Conservation (phyloP, 2,329 filamentous ascomycete genomes). For the Dichotomopilus funicola region DNA sequence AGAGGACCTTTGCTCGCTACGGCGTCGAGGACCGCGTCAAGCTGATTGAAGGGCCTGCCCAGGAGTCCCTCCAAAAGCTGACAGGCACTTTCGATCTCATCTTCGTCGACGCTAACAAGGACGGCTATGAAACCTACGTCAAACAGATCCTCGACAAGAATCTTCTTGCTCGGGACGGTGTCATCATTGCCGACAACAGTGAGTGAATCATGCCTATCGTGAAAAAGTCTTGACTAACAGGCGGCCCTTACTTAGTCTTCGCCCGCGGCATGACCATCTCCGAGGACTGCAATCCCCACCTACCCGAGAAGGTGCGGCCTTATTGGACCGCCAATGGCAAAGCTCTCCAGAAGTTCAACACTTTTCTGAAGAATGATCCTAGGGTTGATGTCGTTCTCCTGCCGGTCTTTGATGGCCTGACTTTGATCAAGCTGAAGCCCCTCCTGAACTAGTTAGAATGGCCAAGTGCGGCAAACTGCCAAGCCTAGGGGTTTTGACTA, state of each 20-base stretch:
- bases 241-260: neutral
- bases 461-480: too few relatives aligned
- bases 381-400: neutral
- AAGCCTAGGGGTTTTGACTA: too few relatives aligned
- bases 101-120: slow-evolving; percentile 1
- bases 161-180: neutral
- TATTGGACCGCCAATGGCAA: neutral
- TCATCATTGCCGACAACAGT: neutral
- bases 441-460: too few relatives aligned
- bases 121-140: neutral
- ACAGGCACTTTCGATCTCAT: neutral
- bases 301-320: neutral
- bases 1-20: neutral
- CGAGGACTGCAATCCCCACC: neutral
- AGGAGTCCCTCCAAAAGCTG: neutral
- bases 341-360: neutral
- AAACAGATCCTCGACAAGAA: neutral
- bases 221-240: too few relatives aligned
- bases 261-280: neutral
- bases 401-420: neutral
- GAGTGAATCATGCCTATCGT: neutral
- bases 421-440: neutral
- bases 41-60: neutral
- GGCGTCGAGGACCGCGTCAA: neutral
- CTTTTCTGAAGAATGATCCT: neutral